A percentile compares a stretch with the other conserved stretches of the same genome.
Evolutionary conservation across 1,284 basidiomycete species (phyloP).

Genomic region (Pseudozyma pruni): DNA sequence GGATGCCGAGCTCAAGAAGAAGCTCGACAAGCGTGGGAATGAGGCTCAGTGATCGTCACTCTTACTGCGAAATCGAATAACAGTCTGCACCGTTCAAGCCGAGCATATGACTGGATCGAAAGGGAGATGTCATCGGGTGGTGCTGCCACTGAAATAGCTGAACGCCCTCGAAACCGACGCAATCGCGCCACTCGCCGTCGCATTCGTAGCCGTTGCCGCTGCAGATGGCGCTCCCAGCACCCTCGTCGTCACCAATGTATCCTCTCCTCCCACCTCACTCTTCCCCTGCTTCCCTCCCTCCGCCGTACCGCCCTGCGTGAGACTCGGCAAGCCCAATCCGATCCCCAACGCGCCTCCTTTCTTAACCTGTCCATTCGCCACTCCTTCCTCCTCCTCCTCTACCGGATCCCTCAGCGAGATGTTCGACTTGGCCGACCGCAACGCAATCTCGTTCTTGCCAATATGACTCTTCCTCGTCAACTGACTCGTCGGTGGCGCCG

Average conservation of each 20-base stretch:
- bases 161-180: conserved; percentile 39
- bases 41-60: conserved; percentile 22
- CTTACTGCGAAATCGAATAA: too few relatives aligned
- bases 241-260: conserved; percentile 35
- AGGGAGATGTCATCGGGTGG: background rate
- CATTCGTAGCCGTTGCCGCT: conserved; percentile 8
- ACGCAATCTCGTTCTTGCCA: conserved; percentile 44
- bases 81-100: too few relatives aligned
- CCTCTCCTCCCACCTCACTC: conserved; percentile 7
- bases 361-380: background rate
- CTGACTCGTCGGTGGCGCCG: conserved; percentile 41
- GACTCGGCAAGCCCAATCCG: conserved; percentile 20
- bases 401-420: background rate
- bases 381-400: background rate
- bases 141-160: conserved; percentile 35
- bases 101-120: background rate
- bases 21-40: conserved; percentile 45
- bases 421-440: conserved; percentile 9
- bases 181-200: conserved; percentile 31
- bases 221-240: conserved; percentile 33
- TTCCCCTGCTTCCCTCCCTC: conserved; percentile 2
- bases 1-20: conserved; percentile 37
- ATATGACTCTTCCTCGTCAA: conserved; percentile 40
- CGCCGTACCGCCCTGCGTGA: background rate
- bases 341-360: conserved; percentile 24